A percentile compares a stretch with the other conserved stretches of the same genome.
Evolutionary conservation across 2,329 filamentous ascomycete genomes (phyloP).

Genomic region (Thielaviopsis ethacetica): DNA sequence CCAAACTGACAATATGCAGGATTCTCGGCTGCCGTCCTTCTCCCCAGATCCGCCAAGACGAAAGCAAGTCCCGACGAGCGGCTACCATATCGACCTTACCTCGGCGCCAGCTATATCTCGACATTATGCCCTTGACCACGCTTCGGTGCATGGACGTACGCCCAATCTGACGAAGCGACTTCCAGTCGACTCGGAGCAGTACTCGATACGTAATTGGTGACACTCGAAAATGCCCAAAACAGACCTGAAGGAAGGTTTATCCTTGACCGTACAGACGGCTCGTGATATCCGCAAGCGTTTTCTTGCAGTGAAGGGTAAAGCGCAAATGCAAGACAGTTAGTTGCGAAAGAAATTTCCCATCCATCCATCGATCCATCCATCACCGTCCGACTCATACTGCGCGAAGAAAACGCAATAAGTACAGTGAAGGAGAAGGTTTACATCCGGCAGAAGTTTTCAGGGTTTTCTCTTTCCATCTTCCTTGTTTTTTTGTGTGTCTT

Average conservation of each 20-base stretch:
- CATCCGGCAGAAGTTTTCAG: not conserved
- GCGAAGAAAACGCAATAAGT: not conserved
- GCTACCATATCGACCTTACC: not conserved
- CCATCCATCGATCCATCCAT: not conserved
- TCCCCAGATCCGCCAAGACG: not conserved
- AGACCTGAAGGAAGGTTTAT: constrained; percentile 7
- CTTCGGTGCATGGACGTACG: not conserved
- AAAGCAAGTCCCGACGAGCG: not conserved
- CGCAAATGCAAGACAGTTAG: not conserved
- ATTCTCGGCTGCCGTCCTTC: not conserved
- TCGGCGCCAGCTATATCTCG: not conserved
- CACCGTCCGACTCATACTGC: not conserved
- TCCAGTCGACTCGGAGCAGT: not conserved
- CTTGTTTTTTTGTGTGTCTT: not conserved
- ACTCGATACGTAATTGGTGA: constrained; percentile 5
- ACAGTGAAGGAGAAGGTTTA: not conserved
- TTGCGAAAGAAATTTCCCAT: constrained; percentile 4
- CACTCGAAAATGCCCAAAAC: not conserved
- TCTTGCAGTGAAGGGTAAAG: constrained; percentile 10
- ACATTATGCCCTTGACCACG: not conserved
- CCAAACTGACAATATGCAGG: not conserved
- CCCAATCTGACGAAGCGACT: not conserved
- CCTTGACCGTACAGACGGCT: not conserved
- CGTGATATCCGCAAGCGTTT: not conserved
- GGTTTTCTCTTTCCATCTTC: constrained; percentile 1